Evolutionary conservation across 2,329 filamentous ascomycete species (phyloP), one percentile per base, ranked within the genome.

Genomic region (Colletotrichum sp.): DNA sequence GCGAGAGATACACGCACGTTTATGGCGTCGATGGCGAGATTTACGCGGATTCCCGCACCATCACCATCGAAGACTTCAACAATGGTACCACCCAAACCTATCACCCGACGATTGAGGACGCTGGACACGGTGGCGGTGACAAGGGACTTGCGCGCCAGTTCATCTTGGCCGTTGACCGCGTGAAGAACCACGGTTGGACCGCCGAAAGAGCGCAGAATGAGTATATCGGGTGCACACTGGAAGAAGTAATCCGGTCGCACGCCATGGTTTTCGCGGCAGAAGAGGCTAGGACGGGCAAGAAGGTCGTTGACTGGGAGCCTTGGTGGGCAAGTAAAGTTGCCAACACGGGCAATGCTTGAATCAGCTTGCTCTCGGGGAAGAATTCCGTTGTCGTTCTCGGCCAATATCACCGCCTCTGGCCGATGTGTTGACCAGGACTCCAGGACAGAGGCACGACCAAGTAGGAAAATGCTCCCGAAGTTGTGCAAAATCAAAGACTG

Each of bases 261-360:
- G 96, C 94, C 3, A 91, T 97, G 85, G 96, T 98, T 0, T 99
- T 98, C 87, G 96, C 95, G 28, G 97, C 96, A 0, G 97, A 98
- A 85, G 94, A 98, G 80, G 95, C 96, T 7, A 91, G 96, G 80
- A 88, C 87, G 66, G 88, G 89, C 66, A 91, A 90, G 80, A 92
- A 90, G 81, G 93, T 97, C 9, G 85, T 98, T 6, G 89, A 94
- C 78, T 98, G 95, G 93, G 85, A 86, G 58, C 84, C 89, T 62
- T 98, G 95, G 95, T 98, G 95, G 95, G 84, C 85, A 10, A 76
- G 79, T 10, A 78, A 82, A 28, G 80, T 86, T 32, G 79, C 77
- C 32, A 77, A 79, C 18, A 30, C 16, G 15, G 28, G 43, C 28
- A 69, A 70, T 13, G 70, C 5, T 8, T 73, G 56, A 68, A n/a